Conservation (phyloP, 805 yeast genomes). For the Suhomyces xylopsoci region DNA sequence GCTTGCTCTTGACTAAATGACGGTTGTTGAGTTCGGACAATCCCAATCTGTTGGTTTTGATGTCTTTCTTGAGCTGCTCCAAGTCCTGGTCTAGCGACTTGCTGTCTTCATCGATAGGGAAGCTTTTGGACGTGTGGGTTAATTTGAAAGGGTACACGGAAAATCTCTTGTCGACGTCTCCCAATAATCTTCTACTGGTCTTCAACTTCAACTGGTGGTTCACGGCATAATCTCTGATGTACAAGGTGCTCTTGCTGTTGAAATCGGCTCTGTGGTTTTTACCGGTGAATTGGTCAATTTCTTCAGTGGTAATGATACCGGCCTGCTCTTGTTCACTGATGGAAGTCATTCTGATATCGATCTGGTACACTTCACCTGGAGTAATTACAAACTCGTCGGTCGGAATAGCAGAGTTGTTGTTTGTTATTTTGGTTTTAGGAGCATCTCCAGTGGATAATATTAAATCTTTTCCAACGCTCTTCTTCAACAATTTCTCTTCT, state of each 20-base stretch:
- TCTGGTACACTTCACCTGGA: constrained; percentile 82
- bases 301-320: constrained; percentile 68
- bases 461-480: constrained; percentile 36
- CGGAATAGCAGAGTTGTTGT: constrained; percentile 58
- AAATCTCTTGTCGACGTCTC: constrained; percentile 64
- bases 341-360: constrained; percentile 82
- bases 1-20: constrained; percentile 70
- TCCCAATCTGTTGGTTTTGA: constrained; percentile 68
- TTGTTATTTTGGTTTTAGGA: constrained; percentile 6
- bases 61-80: constrained; percentile 48
- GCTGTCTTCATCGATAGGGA: constrained; percentile 51
- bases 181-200: constrained; percentile 67
- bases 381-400: constrained; percentile 65
- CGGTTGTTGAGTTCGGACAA: constrained; percentile 76
- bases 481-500: constrained; percentile 54
- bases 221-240: constrained; percentile 83
- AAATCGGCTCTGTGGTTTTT: constrained; percentile 53
- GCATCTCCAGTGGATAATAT: constrained; percentile 28
- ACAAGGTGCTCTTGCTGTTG: constrained; percentile 66
- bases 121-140: constrained; percentile 59
- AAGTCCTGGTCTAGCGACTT: constrained; percentile 38
- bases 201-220: constrained; percentile 72
- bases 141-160: constrained; percentile 93
- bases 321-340: constrained; percentile 49
- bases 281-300: constrained; percentile 62